Evolutionary conservation across 1,284 basidiomycete genomes (phyloP), one percentile per base, ranked within the genome.

Genomic region (Ustilago cynodontis): DNA sequence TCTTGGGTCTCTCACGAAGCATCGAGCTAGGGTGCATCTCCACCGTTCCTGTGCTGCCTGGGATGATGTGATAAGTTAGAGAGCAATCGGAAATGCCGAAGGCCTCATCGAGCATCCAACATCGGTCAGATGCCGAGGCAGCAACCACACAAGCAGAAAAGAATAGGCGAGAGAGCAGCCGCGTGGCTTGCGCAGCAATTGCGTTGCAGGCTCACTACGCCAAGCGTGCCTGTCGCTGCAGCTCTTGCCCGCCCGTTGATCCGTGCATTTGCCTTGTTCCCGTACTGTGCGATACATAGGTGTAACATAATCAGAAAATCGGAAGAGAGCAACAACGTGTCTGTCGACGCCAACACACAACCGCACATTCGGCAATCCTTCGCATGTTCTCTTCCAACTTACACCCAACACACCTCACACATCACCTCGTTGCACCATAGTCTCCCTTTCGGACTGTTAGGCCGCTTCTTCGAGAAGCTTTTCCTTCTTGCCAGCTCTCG

Each of bases 141-240:
- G n/a, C n/a, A n/a, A n/a, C n/a, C n/a, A n/a, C n/a, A n/a, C n/a
- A n/a, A n/a, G n/a, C n/a, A n/a, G n/a, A n/a, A n/a, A n/a, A n/a
- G n/a, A n/a, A n/a, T n/a, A n/a, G n/a, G n/a, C n/a, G 43, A 11
- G 43, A 45, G 43, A 45, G 43, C 22, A 22, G 7, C 43, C 43
- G 13, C 43, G 43, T 45, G 43, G 43, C 43, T 45, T 20, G 43
- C 43, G 43, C 43, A 45, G 43, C 43, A 33, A 33, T n/a, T 20
- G 22, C 11, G 18, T n/a, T 45, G 43, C 43, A 45, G 43, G 11
- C n/a, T 20, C 2, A 45, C 8, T 37, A 37, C 14, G 35, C 35
- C 3, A 37, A 13, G 35, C n/a, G n/a, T 28, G 6, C 28, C 7
- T 33, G 31, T 33, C 31, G 5, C 31, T 33, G 6, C 11, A 6